These are phyloP conservation scores for Fusarium goolgardi DNA, from an alignment of 2,329 filamentous ascomycete species.

Conservation along the genomic window DNA sequence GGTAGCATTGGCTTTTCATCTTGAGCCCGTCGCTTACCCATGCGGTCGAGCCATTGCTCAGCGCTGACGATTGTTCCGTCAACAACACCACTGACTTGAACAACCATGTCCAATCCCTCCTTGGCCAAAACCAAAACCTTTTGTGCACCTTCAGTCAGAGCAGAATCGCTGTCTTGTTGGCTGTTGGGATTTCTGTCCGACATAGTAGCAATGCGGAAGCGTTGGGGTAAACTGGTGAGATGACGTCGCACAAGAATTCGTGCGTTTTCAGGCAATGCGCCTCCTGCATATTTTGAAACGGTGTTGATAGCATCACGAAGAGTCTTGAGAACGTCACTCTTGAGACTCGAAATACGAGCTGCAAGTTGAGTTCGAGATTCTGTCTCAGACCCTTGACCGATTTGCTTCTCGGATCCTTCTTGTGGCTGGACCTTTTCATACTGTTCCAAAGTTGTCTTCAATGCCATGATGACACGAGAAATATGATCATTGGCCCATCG, in stretches of 20 bases:
- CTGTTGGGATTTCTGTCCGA: constrained; percentile 46
- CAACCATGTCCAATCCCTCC: constrained; percentile 94
- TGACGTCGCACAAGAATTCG: constrained; percentile 84
- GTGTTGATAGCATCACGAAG: constrained; percentile 85
- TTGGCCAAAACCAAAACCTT: constrained; percentile 86
- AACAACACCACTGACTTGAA: constrained; percentile 87
- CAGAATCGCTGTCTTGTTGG: constrained; percentile 52
- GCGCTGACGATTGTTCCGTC: constrained; percentile 91
- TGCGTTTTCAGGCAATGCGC: constrained; percentile 89
- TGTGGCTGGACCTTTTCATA: constrained; percentile 68
- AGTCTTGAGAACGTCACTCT: constrained; percentile 78
- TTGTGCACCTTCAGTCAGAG: constrained; percentile 70
- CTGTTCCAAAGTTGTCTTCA: constrained; percentile 82
- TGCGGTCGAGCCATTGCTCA: constrained; percentile 87
- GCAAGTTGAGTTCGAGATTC: constrained; percentile 59
- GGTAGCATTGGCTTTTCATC: constrained; percentile 47
- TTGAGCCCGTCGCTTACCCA: constrained; percentile 62
- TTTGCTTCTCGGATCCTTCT: constrained; percentile 26
- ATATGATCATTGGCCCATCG: constrained; percentile 86
- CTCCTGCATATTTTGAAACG: constrained; percentile 91
- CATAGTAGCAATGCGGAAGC: constrained; percentile 79
- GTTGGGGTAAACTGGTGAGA: constrained; percentile 83
- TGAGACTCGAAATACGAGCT: constrained; percentile 74
- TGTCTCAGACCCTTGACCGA: constrained; percentile 10
- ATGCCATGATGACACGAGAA: constrained; percentile 75